Percentiles rank a stretch among this genome's conserved stretches.
These are phyloP conservation scores for Glycyrrhiza uralensis DNA, from an alignment of 306 rosid species.

Conservation along the genomic window DNA sequence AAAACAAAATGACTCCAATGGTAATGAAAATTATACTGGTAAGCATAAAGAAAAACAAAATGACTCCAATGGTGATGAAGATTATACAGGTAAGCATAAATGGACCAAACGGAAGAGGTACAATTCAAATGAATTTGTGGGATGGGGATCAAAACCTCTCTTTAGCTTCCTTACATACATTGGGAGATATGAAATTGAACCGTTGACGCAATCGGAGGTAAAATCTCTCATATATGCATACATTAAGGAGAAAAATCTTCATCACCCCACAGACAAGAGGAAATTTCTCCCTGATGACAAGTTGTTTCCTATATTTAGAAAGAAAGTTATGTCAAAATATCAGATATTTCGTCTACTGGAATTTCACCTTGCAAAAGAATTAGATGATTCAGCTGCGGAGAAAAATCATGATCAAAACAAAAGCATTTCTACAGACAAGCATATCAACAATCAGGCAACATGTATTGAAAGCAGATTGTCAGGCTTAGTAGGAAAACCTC, in stretches of 20 bases:
- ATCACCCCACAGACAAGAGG: conserved; percentile 30
- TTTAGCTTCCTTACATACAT: conserved; percentile 55
- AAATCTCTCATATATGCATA: conserved; percentile 42
- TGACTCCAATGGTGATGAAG: conserved; percentile 13
- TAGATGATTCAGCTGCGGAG: not conserved
- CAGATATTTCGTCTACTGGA: conserved; percentile 38
- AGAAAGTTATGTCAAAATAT: conserved; percentile 28
- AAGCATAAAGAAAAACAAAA: conserved; percentile 5
- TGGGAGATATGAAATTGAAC: conserved; percentile 43
- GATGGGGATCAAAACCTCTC: conserved; percentile 74
- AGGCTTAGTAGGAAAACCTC: conserved; percentile 22
- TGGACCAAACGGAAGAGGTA: conserved; percentile 23
- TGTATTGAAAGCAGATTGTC: conserved; percentile 19
- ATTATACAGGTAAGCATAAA: not conserved
- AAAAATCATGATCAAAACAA: conserved; percentile 2
- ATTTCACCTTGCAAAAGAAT: conserved; percentile 41
- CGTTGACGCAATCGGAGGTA: conserved; percentile 34
- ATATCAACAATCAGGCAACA: not conserved
- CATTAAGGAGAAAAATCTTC: conserved; percentile 52
- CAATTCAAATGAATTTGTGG: conserved; percentile 22
- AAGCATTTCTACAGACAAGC: conserved; percentile 16
- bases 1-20: not conserved
- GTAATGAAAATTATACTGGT: conserved; percentile 1
- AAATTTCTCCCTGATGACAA: conserved; percentile 52
- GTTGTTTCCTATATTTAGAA: conserved; percentile 48